phyloP scores from a whole-genome alignment of 192 early-diverging fungal genomes.

The Coemansia sp. region DNA sequence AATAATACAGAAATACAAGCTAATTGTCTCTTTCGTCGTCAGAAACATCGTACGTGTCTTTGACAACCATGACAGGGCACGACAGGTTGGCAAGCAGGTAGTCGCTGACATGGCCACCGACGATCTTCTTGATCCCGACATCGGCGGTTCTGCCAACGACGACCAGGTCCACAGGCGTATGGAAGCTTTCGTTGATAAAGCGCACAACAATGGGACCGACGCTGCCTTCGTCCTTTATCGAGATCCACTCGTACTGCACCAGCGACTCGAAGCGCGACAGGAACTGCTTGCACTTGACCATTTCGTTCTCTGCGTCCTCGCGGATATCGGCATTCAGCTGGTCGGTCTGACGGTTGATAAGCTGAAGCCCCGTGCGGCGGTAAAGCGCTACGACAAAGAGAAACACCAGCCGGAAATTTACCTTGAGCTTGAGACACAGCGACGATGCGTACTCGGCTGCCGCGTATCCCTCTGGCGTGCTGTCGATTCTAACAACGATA shows the following conservation, averaged over 20 bases:
- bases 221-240: slow-evolving; percentile 50
- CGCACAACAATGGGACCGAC: slow-evolving; percentile 37
- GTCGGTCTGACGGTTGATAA: slow-evolving; percentile 51
- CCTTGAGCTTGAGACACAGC: slow-evolving; percentile 49
- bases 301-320: slow-evolving; percentile 44
- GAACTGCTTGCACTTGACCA: slow-evolving; percentile 51
- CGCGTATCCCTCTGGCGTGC: slow-evolving; percentile 40
- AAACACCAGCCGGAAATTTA: slow-evolving; percentile 48
- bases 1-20: background rate
- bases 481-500: slow-evolving; percentile 43
- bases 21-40: slow-evolving; percentile 29
- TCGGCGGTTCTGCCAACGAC: slow-evolving; percentile 34
- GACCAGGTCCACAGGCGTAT: slow-evolving; percentile 39
- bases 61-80: slow-evolving; percentile 52
- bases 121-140: slow-evolving; percentile 33
- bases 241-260: slow-evolving; percentile 51
- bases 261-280: slow-evolving; percentile 52
- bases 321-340: slow-evolving; percentile 53
- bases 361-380: slow-evolving; percentile 27
- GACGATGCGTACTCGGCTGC: slow-evolving; percentile 52
- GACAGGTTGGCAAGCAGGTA: slow-evolving; percentile 27
- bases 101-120: slow-evolving; percentile 45
- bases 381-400: slow-evolving; percentile 52
- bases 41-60: slow-evolving; percentile 49
- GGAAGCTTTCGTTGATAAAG: slow-evolving; percentile 39